A percentile compares a stretch with the other conserved stretches of the same genome.
Conservation (phyloP, 805 yeast species). For the Kodamaea hsintzibuensis region DNA sequence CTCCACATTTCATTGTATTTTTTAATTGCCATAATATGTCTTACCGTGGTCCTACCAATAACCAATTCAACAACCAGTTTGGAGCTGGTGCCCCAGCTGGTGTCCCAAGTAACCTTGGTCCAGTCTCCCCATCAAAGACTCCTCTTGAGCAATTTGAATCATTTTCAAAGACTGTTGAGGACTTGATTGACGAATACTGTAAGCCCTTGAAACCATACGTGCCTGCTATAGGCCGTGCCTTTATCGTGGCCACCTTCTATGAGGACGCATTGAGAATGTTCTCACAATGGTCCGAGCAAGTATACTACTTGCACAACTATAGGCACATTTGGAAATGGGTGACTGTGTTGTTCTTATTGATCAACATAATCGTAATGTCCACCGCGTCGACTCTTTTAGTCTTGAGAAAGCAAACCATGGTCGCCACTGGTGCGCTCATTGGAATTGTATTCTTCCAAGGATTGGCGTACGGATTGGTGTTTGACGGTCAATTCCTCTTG, state of each 20-base stretch:
- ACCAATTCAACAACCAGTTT: conserved; percentile 43
- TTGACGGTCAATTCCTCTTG: conserved; percentile 77
- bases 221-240: conserved; percentile 84
- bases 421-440: conserved; percentile 69
- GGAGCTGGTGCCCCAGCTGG: conserved; percentile 17
- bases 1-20: too few relatives aligned
- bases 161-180: conserved; percentile 56
- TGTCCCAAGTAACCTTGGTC: conserved; percentile 28
- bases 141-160: conserved; percentile 47
- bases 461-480: conserved; percentile 79
- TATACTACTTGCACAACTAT: conserved; percentile 75
- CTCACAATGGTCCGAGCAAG: conserved; percentile 90
- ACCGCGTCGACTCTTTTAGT: conserved; percentile 72
- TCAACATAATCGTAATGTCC: conserved; percentile 69
- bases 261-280: conserved; percentile 86
- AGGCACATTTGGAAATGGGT: conserved; percentile 78
- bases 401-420: conserved; percentile 62
- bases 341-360: conserved; percentile 66
- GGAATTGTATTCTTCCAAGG: conserved; percentile 82
- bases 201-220: conserved; percentile 67
- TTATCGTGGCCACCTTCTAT: conserved; percentile 89
- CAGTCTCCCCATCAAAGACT: conserved; percentile 29
- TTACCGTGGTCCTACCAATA: conserved; percentile 39
- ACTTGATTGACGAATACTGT: conserved; percentile 48
- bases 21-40: conserved; percentile 41